phyloP scores from a whole-genome alignment of 345 rosid species.

The Populus simonii region DNA sequence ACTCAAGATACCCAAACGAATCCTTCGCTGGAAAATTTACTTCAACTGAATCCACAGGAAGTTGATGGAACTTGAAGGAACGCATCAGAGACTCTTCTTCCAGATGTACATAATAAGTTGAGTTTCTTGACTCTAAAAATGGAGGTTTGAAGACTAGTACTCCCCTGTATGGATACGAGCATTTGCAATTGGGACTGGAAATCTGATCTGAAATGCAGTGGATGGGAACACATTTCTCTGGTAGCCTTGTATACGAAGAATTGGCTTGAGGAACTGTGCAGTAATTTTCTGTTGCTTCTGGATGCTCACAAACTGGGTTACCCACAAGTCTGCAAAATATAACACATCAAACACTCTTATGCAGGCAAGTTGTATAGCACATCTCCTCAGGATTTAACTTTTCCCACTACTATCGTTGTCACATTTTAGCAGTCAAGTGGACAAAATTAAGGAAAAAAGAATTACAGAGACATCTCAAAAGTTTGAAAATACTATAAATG shows the following conservation, averaged over 20 bases:
- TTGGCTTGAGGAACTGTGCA: constrained; percentile 35
- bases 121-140: constrained; percentile 53
- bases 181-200: constrained; percentile 63
- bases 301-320: constrained; percentile 64
- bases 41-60: constrained; percentile 62
- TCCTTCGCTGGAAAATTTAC: constrained; percentile 57
- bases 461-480: too few species aligned
- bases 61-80: constrained; percentile 24
- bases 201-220: constrained; percentile 36
- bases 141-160: constrained; percentile 52
- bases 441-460: too few species aligned
- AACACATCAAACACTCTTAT: neutral
- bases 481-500: too few species aligned
- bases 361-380: neutral
- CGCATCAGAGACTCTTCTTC: constrained; percentile 20
- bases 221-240: constrained; percentile 20
- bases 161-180: constrained; percentile 69
- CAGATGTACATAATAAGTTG: constrained; percentile 33
- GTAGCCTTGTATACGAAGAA: constrained; percentile 10
- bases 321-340: constrained; percentile 52
- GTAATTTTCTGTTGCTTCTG: constrained; percentile 27
- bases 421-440: too few species aligned
- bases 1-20: constrained; percentile 33
- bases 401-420: neutral
- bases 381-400: neutral